Evolutionary conservation across 1,284 basidiomycete species (phyloP), one percentile per base, ranked within the genome.

Genomic region (Pseudozyma sp.): DNA sequence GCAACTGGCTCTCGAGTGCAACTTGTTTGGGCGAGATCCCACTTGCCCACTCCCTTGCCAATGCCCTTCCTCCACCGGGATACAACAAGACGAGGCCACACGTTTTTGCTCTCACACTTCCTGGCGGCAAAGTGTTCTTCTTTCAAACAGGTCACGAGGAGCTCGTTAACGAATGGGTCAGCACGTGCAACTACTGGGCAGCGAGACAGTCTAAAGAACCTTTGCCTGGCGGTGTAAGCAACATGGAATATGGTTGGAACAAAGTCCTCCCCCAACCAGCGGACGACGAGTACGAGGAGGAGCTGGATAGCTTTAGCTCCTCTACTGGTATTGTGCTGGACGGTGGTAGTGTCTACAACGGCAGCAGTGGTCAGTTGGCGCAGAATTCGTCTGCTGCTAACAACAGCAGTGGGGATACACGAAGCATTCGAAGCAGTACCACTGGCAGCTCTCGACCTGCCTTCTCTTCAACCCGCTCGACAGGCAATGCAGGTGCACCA

Each of bases 171-270:
- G 96, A 99, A 85, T 99, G 96, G 96, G 95, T 97, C 9, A 91
- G 92, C 38, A 97, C 96, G 0, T 98, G 95, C 89, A 99, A 98
- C 86, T 98, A 98, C 85, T 98, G 95, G 95, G 94, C 96, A 0
- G 96, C 96, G 0, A 89, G 95, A 38, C 91, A 90, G 72, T 94
- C 92, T 85, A 94, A 95, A 78, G 94, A 97, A 81, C 96, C 96
- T 0, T 88, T 99, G 3, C 89, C 92, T 2, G 96, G 95, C 3
- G 96, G 95, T 35, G 94, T 98, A 2, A 95, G 93, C 51, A 99
- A 99, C 86, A 96, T 98, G 92, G 97, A 99, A 85, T 98, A 99
- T 82, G 96, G 96, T 11, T 99, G 96, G 96, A 95, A 91, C 83
- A 90, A 92, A 42, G 89, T 92, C 12, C 36, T 80, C 8, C 77